Percentiles rank a stretch among this genome's conserved stretches.
phyloP scores from a whole-genome alignment of 2,329 filamentous ascomycete genomes.

The Sphaerulina vaccinii region DNA sequence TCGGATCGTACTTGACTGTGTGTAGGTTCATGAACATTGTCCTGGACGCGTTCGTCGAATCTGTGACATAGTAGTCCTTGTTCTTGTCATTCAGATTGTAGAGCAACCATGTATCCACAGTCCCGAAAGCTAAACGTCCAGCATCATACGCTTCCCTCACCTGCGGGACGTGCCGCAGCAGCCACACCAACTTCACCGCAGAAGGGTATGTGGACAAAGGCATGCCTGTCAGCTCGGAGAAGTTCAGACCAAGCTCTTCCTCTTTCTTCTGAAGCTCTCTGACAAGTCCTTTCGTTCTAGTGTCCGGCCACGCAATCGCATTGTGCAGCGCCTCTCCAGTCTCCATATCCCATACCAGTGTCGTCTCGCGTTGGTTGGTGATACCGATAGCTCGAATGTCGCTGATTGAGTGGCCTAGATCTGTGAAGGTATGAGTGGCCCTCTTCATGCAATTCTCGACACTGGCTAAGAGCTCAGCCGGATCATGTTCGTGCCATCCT shows the following conservation, averaged over 20 bases:
- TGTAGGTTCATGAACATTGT: constrained; percentile 94
- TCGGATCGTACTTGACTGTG: constrained; percentile 76
- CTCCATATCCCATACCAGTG: constrained; percentile 76
- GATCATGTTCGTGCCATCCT: constrained; percentile 90
- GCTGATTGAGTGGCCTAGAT: constrained; percentile 63
- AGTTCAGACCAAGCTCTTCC: constrained; percentile 65
- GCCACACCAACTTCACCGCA: constrained; percentile 83
- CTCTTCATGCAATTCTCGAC: constrained; percentile 78
- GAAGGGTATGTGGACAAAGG: constrained; percentile 87
- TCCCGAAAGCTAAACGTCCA: constrained; percentile 80
- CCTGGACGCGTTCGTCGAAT: constrained; percentile 81
- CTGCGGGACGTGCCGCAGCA: constrained; percentile 67
- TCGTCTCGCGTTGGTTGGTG: constrained; percentile 84
- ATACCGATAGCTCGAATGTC: constrained; percentile 78
- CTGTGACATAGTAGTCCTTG: constrained; percentile 72
- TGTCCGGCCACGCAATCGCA: constrained; percentile 89
- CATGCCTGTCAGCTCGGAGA: constrained; percentile 66
- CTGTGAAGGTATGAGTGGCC: constrained; percentile 68
- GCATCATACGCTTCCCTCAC: constrained; percentile 75
- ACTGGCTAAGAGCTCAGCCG: constrained; percentile 69
- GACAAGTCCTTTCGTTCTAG: constrained; percentile 72
- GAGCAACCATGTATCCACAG: constrained; percentile 83
- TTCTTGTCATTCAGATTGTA: constrained; percentile 75
- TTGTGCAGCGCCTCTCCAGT: constrained; percentile 80
- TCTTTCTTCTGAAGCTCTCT: constrained; percentile 69